These are phyloP conservation scores for Ballota nigra DNA, from an alignment of 257 asterid species.

Conservation along the genomic window DNA sequence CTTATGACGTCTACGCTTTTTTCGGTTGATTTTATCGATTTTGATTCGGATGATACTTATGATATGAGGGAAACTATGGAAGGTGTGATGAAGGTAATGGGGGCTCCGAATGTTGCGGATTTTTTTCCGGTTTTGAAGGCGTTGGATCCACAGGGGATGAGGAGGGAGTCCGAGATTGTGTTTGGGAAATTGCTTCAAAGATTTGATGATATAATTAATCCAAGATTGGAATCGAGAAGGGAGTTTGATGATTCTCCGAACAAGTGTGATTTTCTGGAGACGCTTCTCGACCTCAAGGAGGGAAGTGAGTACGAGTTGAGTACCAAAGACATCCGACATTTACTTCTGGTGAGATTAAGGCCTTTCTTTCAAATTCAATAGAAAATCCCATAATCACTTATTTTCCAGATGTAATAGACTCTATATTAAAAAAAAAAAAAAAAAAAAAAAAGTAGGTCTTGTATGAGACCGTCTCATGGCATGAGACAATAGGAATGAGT, in stretches of 20 bases:
- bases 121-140: conserved; percentile 11
- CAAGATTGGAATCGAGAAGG: conserved; percentile 16
- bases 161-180: background rate
- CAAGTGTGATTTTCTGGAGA: conserved; percentile 30
- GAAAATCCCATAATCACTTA: too few species aligned
- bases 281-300: conserved; percentile 29
- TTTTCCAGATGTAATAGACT: too few species aligned
- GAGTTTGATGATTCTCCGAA: background rate
- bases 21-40: conserved; percentile 20
- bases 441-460: too few species aligned
- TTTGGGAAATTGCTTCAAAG: conserved; percentile 13
- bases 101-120: conserved; percentile 16
- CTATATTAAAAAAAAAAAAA: too few species aligned
- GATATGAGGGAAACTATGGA: conserved; percentile 25
- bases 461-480: too few species aligned
- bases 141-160: conserved; percentile 30
- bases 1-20: conserved; percentile 22
- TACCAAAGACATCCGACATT: background rate
- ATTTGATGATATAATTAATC: conserved; percentile 19
- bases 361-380: too few species aligned
- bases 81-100: background rate
- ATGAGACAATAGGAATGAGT: too few species aligned
- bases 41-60: conserved; percentile 14
- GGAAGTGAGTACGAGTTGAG: conserved; percentile 15
- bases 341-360: conserved; percentile 12